phyloP scores from a whole-genome alignment of 768 basidiomycete species.

The Podaxis mareebaensis region DNA sequence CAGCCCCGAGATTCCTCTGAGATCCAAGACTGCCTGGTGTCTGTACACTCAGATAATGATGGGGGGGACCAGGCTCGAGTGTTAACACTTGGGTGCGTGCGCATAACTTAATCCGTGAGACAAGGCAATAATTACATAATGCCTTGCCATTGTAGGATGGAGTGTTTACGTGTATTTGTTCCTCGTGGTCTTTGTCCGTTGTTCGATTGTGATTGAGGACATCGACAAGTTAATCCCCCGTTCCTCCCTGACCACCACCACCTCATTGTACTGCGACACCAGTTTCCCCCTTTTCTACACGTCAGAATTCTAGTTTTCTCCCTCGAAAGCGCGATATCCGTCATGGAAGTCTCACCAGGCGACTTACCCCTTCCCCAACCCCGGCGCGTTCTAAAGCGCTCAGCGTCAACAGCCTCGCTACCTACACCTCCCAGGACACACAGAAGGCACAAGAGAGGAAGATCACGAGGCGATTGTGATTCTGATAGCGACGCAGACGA shows the following conservation, averaged over 20 bases:
- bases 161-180: constrained; percentile 8
- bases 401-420: constrained; percentile 62
- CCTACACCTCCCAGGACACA: constrained; percentile 68
- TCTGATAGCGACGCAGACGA: constrained; percentile 45
- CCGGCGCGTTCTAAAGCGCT: constrained; percentile 54
- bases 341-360: constrained; percentile 18
- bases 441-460: constrained; percentile 46
- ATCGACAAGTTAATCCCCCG: background rate
- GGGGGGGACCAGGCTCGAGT: too few species aligned
- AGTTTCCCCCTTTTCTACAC: background rate
- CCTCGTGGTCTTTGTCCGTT: constrained; percentile 12
- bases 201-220: constrained; percentile 12
- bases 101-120: background rate
- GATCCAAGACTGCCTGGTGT: too few species aligned
- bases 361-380: constrained; percentile 24
- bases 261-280: background rate
- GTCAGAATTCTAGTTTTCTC: background rate
- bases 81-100: too few species aligned
- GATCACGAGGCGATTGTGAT: constrained; percentile 43
- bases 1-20: too few species aligned
- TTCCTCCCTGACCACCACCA: constrained; percentile 10
- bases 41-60: too few species aligned
- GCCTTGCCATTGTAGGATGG: background rate
- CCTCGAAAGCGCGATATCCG: background rate
- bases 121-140: background rate